Evolutionary conservation across 495 filamentous ascomycete species (phyloP).

Genomic region (Tuber melanosporum): DNA sequence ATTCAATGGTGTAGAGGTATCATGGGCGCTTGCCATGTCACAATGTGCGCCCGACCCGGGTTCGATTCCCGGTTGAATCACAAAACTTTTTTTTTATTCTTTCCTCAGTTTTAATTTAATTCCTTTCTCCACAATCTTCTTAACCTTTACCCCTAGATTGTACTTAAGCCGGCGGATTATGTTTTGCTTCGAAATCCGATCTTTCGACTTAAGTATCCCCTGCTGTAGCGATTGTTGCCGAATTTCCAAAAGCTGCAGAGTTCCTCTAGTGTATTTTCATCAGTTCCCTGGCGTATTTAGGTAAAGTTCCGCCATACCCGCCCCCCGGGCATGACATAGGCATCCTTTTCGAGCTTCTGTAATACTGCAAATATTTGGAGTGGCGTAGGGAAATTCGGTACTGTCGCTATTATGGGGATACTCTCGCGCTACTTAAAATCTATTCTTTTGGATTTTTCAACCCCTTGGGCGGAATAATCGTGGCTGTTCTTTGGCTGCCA

Average conservation of each 20-base stretch:
- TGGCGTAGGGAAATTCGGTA: background rate
- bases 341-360: background rate
- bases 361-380: background rate
- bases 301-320: background rate
- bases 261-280: background rate
- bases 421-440: background rate
- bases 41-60: conserved; percentile 37
- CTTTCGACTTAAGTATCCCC: too few species aligned
- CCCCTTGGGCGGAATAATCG: background rate
- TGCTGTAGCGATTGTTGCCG: too few species aligned
- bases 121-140: too few species aligned
- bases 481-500: background rate
- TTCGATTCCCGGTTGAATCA: conserved; percentile 41
- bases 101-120: too few species aligned
- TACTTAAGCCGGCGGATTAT: too few species aligned
- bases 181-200: too few species aligned
- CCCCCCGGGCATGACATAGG: background rate
- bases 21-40: conserved; percentile 38
- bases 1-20: conserved; percentile 41
- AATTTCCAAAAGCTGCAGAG: background rate
- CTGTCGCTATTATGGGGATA: too few species aligned
- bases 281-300: background rate
- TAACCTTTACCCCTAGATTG: too few species aligned
- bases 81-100: too few species aligned
- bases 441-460: background rate